These are phyloP conservation scores for Russula vinacea DNA, from an alignment of 768 basidiomycete species.

Conservation along the genomic window DNA sequence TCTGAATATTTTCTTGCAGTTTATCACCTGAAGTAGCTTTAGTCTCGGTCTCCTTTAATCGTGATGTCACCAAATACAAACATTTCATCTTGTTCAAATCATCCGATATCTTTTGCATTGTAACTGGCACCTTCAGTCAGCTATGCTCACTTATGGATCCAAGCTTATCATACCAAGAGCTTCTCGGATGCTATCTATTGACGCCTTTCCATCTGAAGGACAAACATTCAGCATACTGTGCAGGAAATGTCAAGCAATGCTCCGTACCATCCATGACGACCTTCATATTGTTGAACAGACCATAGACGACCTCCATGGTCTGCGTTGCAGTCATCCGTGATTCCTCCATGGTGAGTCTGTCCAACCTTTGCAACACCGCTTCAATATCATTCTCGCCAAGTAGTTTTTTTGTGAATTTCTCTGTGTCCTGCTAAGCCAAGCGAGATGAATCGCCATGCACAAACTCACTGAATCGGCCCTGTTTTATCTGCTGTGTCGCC, in stretches of 20 bases:
- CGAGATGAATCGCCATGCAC: neutral
- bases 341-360: neutral
- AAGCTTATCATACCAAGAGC: neutral
- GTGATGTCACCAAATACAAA: neutral
- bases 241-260: no score
- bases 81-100: neutral
- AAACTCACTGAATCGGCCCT: neutral
- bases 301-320: neutral
- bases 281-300: slow-evolving; percentile 11
- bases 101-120: neutral
- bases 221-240: neutral
- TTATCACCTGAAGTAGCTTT: neutral
- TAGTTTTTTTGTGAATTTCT: neutral
- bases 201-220: neutral
- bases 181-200: neutral
- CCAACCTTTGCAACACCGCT: neutral
- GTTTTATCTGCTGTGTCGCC: neutral
- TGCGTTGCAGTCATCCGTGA: neutral
- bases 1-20: neutral
- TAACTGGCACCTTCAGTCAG: neutral
- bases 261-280: neutral
- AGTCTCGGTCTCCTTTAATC: neutral
- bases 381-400: neutral
- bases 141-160: neutral
- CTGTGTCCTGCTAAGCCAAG: neutral